Conservation (phyloP, 495 filamentous ascomycete species). For the Aspergillus cavernicola region DNA sequence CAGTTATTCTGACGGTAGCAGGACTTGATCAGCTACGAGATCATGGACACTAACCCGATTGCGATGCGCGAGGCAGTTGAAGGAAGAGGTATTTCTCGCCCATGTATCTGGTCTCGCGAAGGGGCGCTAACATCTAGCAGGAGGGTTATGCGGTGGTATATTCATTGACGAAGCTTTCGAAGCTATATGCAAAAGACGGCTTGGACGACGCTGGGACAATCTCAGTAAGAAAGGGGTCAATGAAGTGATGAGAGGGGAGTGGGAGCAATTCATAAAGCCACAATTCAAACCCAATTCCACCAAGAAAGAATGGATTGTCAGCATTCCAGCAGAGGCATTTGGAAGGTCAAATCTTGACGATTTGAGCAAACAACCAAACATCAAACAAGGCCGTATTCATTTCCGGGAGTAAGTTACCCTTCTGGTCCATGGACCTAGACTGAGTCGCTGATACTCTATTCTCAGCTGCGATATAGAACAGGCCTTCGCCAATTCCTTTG, state of each 20-base stretch:
- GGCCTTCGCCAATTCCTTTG: constrained; percentile 3
- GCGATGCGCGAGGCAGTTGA: constrained; percentile 7
- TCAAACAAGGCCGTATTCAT: constrained; percentile 7
- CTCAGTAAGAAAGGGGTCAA: constrained; percentile 10
- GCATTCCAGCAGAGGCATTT: constrained; percentile 8
- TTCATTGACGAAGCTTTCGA: constrained; percentile 12
- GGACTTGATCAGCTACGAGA: constrained; percentile 10
- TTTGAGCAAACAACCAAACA: background rate
- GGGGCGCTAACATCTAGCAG: background rate
- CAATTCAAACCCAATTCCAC: background rate
- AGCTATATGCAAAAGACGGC: constrained; percentile 3
- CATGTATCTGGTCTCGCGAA: background rate
- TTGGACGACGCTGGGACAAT: constrained; percentile 9
- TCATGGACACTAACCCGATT: background rate
- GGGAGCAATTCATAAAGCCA: constrained; percentile 8
- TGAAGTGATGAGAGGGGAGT: constrained; percentile 5
- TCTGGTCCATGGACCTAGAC: too few relatives aligned
- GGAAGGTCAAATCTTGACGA: constrained; percentile 5
- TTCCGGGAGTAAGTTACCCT: background rate
- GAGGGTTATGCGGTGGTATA: constrained; percentile 8
- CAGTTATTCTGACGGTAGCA: background rate
- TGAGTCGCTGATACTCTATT: background rate
- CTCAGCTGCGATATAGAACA: constrained; percentile 4
- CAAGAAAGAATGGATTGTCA: constrained; percentile 2
- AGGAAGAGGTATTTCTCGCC: background rate